Conservation (phyloP, 441 rosid genomes). For the Aquilaria agallochum region DNA sequence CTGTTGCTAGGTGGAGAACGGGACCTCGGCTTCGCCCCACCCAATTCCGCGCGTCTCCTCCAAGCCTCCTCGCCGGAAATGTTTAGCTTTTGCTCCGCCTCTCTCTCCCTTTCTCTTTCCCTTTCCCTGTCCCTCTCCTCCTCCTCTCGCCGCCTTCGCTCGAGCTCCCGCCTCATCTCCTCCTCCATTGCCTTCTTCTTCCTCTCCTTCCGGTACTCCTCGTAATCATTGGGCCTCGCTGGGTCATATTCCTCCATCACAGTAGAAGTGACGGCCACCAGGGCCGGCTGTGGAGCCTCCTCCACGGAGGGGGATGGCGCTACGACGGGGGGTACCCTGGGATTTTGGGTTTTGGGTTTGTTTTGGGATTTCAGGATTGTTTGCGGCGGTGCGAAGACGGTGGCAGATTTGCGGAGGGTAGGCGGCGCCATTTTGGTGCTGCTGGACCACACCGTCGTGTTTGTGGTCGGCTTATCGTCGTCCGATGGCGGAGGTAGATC, state of each 20-base stretch:
- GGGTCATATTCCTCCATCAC: constrained; percentile 92
- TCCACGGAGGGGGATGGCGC: constrained; percentile 10
- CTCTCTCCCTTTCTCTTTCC: constrained; percentile 46
- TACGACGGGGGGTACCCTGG: constrained; percentile 21
- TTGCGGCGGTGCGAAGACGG: constrained; percentile 54
- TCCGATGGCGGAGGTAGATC: constrained; percentile 98
- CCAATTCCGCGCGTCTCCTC: constrained; percentile 89
- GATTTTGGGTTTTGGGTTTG: constrained; percentile 42
- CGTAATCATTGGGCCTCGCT: constrained; percentile 71
- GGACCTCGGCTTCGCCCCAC: constrained; percentile 55
- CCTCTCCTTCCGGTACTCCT: constrained; percentile 60
- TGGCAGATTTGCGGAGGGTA: constrained; percentile 84
- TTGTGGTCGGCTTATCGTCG: constrained; percentile 48
- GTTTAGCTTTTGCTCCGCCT: constrained; percentile 42
- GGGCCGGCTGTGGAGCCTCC: constrained; percentile 47
- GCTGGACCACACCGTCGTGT: constrained; percentile 83
- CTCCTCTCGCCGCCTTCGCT: constrained; percentile 59
- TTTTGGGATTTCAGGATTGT: constrained; percentile 55
- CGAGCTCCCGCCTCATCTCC: constrained; percentile 67
- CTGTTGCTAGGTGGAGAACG: constrained; percentile 65
- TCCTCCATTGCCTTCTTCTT: constrained; percentile 61
- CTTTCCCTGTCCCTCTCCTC: constrained; percentile 61
- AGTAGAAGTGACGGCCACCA: constrained; percentile 74
- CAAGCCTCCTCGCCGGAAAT: constrained; percentile 97
- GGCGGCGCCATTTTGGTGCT: constrained; percentile 89